Evolutionary conservation across 2,329 filamentous ascomycete genomes (phyloP), one percentile per base, ranked within the genome.

Genomic region (Beauveria medogensis): DNA sequence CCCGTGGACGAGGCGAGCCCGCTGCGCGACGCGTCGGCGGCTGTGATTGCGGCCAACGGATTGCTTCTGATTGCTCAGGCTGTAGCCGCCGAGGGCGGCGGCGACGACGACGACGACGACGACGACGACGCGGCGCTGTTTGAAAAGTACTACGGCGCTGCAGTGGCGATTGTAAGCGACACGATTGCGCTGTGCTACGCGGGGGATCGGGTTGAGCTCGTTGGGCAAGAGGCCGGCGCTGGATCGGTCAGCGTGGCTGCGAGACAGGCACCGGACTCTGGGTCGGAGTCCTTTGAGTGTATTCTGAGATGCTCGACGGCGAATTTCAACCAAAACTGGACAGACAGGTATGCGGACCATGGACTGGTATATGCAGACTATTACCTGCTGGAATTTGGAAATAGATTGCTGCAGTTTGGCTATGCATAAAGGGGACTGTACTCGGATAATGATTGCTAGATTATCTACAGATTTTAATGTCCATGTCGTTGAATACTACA

Each of bases 311-410:
- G 69, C 48, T 69, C 67, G 6, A 75, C 73, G 1, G 73, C 71
- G 2, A 74, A 74, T 40, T 67, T 71, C 56, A 74, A 75, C 47
- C 66, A 63, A 2, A 65, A 67, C 7, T 69, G 63, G n/a, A 60
- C 60, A 20, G 63, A 67, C n/a, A 59, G 67, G 44, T 72, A 73
- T 47, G 64, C 62, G 5, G 67, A 75, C 37, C 73, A 75, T 63
- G 77, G 77, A 0, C 64, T 81, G 8, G 78, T 80, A 2, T 81
- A 80, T 66, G 78, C 76, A 3, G 77, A 80, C 64, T 81, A 80
- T 62, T 80, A 75, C 63, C 65, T 80, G 51, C 63, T 80, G 5
- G 76, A 78, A 61, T 78, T 77, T 68, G 77, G 77, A 3, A 81
- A 81, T 56, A 73, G 75, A 52, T 64, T 81, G n/a, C 60, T 81